These are phyloP conservation scores for Komagataella ulmi DNA, from an alignment of 805 yeast genomes.

Conservation along the genomic window DNA sequence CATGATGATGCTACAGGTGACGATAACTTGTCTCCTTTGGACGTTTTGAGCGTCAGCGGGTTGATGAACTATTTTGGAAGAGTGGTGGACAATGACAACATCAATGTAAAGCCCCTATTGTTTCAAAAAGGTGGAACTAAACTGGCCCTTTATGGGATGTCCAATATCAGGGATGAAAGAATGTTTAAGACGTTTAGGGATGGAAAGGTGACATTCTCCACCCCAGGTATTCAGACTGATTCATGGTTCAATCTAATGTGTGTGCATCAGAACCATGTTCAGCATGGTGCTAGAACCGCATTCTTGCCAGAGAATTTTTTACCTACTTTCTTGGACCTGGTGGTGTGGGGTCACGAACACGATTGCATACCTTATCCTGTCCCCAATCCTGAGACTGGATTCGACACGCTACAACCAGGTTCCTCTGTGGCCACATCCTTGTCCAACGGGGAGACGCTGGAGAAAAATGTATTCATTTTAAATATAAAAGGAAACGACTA, in stretches of 20 bases:
- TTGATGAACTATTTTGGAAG: conserved; percentile 84
- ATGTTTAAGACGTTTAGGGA: conserved; percentile 71
- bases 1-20: conserved; percentile 96
- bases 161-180: conserved; percentile 82
- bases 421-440: conserved; percentile 88
- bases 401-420: conserved; percentile 83
- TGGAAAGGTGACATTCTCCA: conserved; percentile 64
- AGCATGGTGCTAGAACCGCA: conserved; percentile 59
- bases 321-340: conserved; percentile 70
- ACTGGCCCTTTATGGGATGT: conserved; percentile 79
- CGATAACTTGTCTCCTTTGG: conserved; percentile 73
- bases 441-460: conserved; percentile 69
- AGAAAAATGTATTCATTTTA: conserved; percentile 63
- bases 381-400: conserved; percentile 44
- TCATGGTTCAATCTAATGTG: conserved; percentile 79
- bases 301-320: conserved; percentile 76
- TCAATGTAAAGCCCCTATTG: conserved; percentile 62
- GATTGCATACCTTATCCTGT: conserved; percentile 72
- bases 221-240: conserved; percentile 44
- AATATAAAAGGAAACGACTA: conserved; percentile 46
- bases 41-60: conserved; percentile 69
- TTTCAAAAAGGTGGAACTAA: conserved; percentile 75
- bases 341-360: conserved; percentile 98
- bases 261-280: conserved; percentile 84
- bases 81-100: conserved; percentile 60